Evolutionary conservation across 768 basidiomycete genomes (phyloP), one percentile per base, ranked within the genome.

Genomic region (Panaeolus papilionaceus): DNA sequence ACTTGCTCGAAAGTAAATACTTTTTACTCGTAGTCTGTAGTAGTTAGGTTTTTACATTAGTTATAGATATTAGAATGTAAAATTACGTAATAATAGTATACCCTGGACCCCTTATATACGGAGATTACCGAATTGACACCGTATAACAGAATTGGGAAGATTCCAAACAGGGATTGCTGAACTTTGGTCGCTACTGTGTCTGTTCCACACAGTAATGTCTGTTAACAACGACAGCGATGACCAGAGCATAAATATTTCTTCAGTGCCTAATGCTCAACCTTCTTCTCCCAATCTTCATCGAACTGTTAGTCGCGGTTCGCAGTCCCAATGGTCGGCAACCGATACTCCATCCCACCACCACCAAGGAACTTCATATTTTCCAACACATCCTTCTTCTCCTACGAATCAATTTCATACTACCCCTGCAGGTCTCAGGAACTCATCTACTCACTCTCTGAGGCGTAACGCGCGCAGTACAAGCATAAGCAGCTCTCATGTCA

Each of bases 281-380:
- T 80, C 86, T 33, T 70, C 76, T 69, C 77, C 74, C 69, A 77
- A 79, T 40, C 66, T 83, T 23, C 81, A 82, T 68, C 76, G 86
- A 62, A 81, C 78, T 63, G 70, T 83, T 64, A 88, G 86, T 74
- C 84, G 84, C 66, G 80, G 82, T 66, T 88, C 90, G 33, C 54
- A 58, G 54, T 58, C 54, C n/a, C 84, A 84, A 68, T 88, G 88
- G 85, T 86, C 88, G 16, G 75, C 84, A 12, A 75, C 78, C 18
- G 87, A 90, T 42, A 86, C 86, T 7, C 89, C 89, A 39, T 81
- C 79, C 16, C 91, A 90, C 71, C 91, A 90, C 74, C 81, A 87
- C 73, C 86, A 88, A 71, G 92, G 89, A 65, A 88, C 90, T 18
- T 91, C 91, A 8, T 91, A 91, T 76, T 88, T 85, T 68, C 78